Percentiles rank a stretch among this genome's conserved stretches.
Conservation (phyloP, 768 basidiomycete genomes). For the Lactifluus rugatus region DNA sequence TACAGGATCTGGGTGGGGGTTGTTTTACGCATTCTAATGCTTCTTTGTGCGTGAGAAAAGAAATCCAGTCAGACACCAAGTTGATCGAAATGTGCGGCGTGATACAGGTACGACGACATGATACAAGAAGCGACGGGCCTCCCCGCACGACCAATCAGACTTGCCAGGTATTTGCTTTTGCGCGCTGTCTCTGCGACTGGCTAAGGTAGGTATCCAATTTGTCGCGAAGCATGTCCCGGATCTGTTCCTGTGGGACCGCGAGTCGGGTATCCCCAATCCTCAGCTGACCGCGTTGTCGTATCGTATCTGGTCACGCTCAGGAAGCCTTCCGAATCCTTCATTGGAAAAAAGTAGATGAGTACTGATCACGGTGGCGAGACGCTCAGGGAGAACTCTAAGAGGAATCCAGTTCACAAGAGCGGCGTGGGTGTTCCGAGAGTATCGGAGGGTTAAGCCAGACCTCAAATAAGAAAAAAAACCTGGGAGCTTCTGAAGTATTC, state of each 20-base stretch:
- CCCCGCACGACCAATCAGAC: not conserved
- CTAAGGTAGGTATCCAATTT: not conserved
- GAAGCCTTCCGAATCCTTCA: not conserved
- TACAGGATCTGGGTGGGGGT: too few relatives aligned
- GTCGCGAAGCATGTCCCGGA: not conserved
- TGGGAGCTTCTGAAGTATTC: not conserved
- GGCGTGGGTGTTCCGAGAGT: not conserved
- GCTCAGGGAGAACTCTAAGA: not conserved
- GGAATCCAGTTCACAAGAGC: not conserved
- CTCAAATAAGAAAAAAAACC: not conserved
- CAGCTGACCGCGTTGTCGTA: not conserved
- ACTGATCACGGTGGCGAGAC: not conserved
- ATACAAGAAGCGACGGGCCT: not conserved
- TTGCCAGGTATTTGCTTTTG: not conserved
- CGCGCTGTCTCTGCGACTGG: too few relatives aligned
- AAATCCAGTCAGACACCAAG: not conserved
- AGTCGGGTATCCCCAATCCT: not conserved
- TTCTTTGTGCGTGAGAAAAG: not conserved
- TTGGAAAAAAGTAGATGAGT: not conserved
- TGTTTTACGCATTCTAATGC: too few relatives aligned
- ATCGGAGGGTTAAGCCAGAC: slow-evolving; percentile 5
- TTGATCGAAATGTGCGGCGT: not conserved
- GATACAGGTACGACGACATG: not conserved
- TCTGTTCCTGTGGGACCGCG: not conserved
- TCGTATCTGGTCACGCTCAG: not conserved